Evolutionary conservation across 768 basidiomycete genomes (phyloP), one percentile per base, ranked within the genome.

Genomic region (Pulveroboletus frians): DNA sequence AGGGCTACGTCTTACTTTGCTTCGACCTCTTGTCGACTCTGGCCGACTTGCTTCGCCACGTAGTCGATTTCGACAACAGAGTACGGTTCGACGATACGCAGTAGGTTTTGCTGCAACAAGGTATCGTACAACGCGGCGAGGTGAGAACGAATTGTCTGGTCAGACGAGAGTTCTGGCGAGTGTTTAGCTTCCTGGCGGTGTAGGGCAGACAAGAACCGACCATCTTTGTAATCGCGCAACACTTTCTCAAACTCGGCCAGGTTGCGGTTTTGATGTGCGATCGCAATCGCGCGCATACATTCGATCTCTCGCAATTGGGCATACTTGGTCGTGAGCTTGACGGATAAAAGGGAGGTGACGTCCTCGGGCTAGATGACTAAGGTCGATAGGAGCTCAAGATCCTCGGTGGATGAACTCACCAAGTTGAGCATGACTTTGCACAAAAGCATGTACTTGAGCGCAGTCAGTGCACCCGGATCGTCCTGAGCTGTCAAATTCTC

Each of bases 401-500:
- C 4, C 18, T 18, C 15, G n/a, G 23, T 5, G 26, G 35, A 45
- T 18, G 23, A 39, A 75, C 84, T 55, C 51, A 95, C 94, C 63
- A 95, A 67, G 62, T 92, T 92, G 54, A 98, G 75, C 95, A 99
- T 99, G 64, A 99, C 85, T 67, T 99, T 98, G 70, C 96, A 99
- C 39, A 97, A 68, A 14, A 97, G 76, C 95, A 98, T 96, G 69
- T 99, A 98, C 70, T 99, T 98, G 56, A 99, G 74, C 5, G 92
- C 92, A 2, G 78, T 81, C 17, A 96, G 73, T 1, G 92, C 92
- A 32, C 68, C 61, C 1, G 81, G 78, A 55, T 91, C 85, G 17
- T 86, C 92, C 49, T 92, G 86, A 2, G 82, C 66, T 36, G 81
- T 81, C 56, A 92, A 74, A 44, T 84, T 92, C 69, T 99, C 96